Base-by-base conservation (phyloP, 352 stramenopile genomes). In the Globisporangium carolinianum region DNA sequence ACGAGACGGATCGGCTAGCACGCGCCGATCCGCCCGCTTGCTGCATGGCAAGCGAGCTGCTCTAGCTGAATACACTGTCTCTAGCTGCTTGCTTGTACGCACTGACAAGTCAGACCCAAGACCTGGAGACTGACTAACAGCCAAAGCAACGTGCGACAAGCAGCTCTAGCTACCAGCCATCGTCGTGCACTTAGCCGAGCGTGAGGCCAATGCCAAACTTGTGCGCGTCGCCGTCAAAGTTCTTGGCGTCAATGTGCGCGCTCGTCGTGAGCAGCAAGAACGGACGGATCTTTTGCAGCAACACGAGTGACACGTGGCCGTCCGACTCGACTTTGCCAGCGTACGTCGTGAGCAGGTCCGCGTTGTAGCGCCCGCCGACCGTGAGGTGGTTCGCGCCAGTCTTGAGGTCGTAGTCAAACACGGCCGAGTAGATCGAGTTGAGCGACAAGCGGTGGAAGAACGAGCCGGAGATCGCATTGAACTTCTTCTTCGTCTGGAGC, bases 191-290 rank as follows among this genome's bases (percentile, higher is more conserved):
- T 89, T 94, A 95, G 59, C 86, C 86, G 45, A 95, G 71, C 42
- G 83, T 91, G 68, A 95, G 82, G 41, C 82, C 82, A 51, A 95
- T 89, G 62, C 86, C 86, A 67, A 95, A 95, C 81, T 95, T 95
- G 81, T 95, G 86, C 59, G 83, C 80, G 57, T 95, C 86, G 56
- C 86, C 83, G 63, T 95, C 83, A 58, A 95, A 94, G 79, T 95
- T 94, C 86, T 95, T 95, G 58, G 84, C 86, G 66, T 95, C 86
- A 46, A 95, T 87, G 72, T 92, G 83, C 53, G 83, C 83, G 55
- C 78, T 91, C 41, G 84, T 94, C 60, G 83, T 87, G 47, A 95
- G 71, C 69, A 78, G 72, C 62, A 94, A 62, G 73, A 89, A 92
- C 42, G 83, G 82, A 55, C 82, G 83, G 43, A 95, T 84, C 81